phyloP scores from a whole-genome alignment of 2,329 filamentous ascomycete genomes.

The Dactylellina sp. region DNA sequence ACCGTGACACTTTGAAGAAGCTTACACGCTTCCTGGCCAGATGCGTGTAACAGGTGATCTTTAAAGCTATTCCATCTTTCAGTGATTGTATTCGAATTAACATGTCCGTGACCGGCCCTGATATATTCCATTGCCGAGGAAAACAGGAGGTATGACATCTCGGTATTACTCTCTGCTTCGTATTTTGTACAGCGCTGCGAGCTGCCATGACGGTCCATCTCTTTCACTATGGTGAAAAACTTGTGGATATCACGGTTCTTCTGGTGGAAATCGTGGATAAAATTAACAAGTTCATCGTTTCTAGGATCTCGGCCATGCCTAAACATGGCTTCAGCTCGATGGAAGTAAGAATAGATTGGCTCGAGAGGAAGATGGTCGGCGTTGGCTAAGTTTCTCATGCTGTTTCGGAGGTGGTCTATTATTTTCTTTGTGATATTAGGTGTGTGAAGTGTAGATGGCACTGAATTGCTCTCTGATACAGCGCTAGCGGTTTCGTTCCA shows the following conservation, averaged over 20 bases:
- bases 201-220: neutral
- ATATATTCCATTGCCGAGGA: conserved; percentile 34
- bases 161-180: neutral
- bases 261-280: conserved; percentile 2
- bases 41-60: neutral
- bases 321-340: neutral
- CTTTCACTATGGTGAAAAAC: conserved; percentile 6
- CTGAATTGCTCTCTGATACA: no score
- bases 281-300: neutral
- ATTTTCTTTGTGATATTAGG: conserved; percentile 13
- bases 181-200: neutral
- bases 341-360: conserved; percentile 14
- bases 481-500: neutral
- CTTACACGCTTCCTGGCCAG: conserved; percentile 1
- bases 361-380: conserved; percentile 1
- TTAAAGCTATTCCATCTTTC: conserved; percentile 17
- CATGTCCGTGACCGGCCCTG: neutral
- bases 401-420: neutral
- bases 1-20: neutral
- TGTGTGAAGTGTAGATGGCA: neutral
- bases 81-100: neutral
- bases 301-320: neutral
- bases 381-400: neutral
- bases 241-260: conserved; percentile 9
- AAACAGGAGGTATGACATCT: conserved; percentile 22